Conservation (phyloP, 2,329 filamentous ascomycete genomes). For the Penicillium capsulatum region DNA sequence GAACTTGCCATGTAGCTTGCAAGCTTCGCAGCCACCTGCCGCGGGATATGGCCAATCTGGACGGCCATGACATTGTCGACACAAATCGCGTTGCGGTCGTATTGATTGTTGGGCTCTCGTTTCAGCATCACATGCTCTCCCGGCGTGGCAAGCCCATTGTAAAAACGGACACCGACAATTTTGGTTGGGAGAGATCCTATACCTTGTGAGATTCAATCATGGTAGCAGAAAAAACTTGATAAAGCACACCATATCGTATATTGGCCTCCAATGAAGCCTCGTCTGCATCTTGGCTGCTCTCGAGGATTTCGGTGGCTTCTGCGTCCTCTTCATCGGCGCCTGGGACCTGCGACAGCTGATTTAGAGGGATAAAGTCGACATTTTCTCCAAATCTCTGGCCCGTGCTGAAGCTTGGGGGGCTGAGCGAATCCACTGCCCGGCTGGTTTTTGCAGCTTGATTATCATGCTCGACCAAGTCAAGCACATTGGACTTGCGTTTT, state of each 20-base stretch:
- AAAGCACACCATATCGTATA: conserved; percentile 39
- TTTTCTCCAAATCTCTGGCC: conserved; percentile 29
- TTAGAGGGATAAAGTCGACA: conserved; percentile 30
- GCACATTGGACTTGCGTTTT: conserved; percentile 15
- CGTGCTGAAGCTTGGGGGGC: conserved; percentile 7
- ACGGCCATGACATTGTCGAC: conserved; percentile 69
- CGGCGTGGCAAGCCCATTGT: conserved; percentile 57
- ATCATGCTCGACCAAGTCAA: conserved; percentile 8
- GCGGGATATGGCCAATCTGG: conserved; percentile 77
- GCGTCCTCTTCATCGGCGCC: conserved; percentile 37
- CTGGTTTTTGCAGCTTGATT: conserved; percentile 7
- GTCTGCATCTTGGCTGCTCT: conserved; percentile 33
- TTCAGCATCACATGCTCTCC: conserved; percentile 61
- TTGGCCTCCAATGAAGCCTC: conserved; percentile 34
- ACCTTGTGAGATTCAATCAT: neutral
- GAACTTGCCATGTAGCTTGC: conserved; percentile 63
- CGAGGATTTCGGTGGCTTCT: conserved; percentile 31
- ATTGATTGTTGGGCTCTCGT: conserved; percentile 64
- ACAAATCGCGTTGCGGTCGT: conserved; percentile 71
- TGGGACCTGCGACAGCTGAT: conserved; percentile 26
- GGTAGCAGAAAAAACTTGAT: neutral
- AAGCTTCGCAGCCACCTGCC: conserved; percentile 64
- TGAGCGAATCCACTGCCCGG: conserved; percentile 1
- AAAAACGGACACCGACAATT: conserved; percentile 61
- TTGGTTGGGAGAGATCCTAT: conserved; percentile 47